phyloP scores from a whole-genome alignment of 345 rosid species.

The Rhizophora mangle region DNA sequence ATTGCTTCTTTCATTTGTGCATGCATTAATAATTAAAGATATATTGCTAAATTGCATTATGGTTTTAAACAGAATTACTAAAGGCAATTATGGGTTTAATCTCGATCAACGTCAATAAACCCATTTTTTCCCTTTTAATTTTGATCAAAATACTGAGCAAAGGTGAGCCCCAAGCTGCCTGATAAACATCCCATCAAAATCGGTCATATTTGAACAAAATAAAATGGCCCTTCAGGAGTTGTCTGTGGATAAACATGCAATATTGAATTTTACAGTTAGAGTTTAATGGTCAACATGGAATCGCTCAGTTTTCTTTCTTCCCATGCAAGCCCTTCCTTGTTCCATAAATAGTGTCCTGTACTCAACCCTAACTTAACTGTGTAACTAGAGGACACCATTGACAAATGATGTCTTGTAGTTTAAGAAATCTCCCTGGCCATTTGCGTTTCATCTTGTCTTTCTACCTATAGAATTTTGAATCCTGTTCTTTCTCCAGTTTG shows the following conservation, averaged over 20 bases:
- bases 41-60: too few species aligned
- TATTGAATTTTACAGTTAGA: constrained; percentile 1
- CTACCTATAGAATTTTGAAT: constrained; percentile 13
- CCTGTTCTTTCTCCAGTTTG: constrained; percentile 23
- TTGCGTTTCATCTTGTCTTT: constrained; percentile 18
- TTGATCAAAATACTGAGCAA: background rate
- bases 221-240: background rate
- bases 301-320: constrained; percentile 12
- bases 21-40: too few species aligned
- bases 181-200: too few species aligned
- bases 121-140: background rate
- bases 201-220: too few species aligned
- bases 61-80: too few species aligned
- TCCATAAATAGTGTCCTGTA: constrained; percentile 6
- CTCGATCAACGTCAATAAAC: too few species aligned
- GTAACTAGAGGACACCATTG: background rate
- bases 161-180: background rate
- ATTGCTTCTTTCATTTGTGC: too few species aligned
- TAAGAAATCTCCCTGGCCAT: constrained; percentile 24
- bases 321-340: constrained; percentile 15
- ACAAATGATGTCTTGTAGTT: constrained; percentile 16
- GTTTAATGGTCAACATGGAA: constrained; percentile 27
- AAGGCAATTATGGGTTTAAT: too few species aligned
- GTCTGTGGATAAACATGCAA: background rate
- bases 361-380: constrained; percentile 13